These are phyloP conservation scores for Suhomyces kilbournensis DNA, from an alignment of 805 yeast species.

Conservation along the genomic window DNA sequence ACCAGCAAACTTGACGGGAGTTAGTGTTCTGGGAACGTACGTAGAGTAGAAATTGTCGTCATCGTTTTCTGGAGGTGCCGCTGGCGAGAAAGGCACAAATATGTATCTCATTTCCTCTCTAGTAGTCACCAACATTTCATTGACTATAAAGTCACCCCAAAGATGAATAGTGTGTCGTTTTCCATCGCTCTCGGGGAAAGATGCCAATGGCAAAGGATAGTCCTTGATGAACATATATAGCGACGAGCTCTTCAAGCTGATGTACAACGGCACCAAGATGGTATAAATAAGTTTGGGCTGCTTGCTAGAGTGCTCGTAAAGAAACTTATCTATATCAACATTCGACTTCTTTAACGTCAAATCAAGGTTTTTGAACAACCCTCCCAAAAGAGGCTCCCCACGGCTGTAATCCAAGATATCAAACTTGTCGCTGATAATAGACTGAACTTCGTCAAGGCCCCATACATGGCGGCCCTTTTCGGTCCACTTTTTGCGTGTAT, in stretches of 20 bases:
- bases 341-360: slow-evolving; percentile 24
- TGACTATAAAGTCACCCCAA: slow-evolving; percentile 50
- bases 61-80: slow-evolving; percentile 34
- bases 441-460: slow-evolving; percentile 33
- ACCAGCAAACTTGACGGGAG: slow-evolving; percentile 56
- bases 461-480: slow-evolving; percentile 24
- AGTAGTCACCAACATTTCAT: slow-evolving; percentile 50
- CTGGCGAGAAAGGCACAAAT: slow-evolving; percentile 59
- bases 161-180: slow-evolving; percentile 28
- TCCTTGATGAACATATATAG: slow-evolving; percentile 49
- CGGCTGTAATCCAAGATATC: slow-evolving; percentile 32
- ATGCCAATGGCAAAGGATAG: slow-evolving; percentile 55
- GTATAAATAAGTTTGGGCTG: slow-evolving; percentile 58
- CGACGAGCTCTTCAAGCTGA: slow-evolving; percentile 43
- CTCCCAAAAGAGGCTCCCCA: slow-evolving; percentile 34
- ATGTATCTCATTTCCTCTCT: slow-evolving; percentile 45
- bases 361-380: slow-evolving; percentile 28
- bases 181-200: slow-evolving; percentile 40
- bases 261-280: slow-evolving; percentile 48
- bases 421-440: slow-evolving; percentile 29
- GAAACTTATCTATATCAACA: slow-evolving; percentile 37
- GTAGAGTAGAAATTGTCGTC: slow-evolving; percentile 55
- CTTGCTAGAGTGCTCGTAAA: slow-evolving; percentile 39
- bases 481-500: slow-evolving; percentile 25
- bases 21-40: slow-evolving; percentile 58